phyloP scores from a whole-genome alignment of 1,284 basidiomycete genomes.

The Pseudozyma pruni region DNA sequence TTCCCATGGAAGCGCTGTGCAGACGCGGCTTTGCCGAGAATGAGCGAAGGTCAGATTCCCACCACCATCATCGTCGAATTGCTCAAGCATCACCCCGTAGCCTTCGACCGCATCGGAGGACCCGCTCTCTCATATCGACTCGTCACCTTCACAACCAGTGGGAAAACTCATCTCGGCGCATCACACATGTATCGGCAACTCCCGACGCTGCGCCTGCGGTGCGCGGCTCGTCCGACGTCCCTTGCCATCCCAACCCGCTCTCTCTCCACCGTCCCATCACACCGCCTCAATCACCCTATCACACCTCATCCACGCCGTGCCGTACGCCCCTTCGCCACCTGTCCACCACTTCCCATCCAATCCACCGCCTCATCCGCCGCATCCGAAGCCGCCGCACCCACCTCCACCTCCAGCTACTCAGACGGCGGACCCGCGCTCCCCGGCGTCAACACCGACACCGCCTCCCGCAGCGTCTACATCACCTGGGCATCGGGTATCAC shows the following conservation, averaged over 20 bases:
- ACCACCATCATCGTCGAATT: not conserved
- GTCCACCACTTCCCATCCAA: conserved; percentile 6
- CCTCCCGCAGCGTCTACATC: conserved; percentile 30
- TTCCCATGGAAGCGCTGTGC: too few species aligned
- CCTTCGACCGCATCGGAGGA: not conserved
- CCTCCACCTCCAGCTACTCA: conserved; percentile 17
- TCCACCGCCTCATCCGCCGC: not conserved
- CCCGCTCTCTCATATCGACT: too few species aligned
- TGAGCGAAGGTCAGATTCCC: too few species aligned
- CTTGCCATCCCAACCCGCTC: not conserved
- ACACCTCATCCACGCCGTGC: not conserved
- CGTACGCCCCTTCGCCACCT: conserved; percentile 9
- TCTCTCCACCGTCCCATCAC: conserved; percentile 9
- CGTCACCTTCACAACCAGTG: too few species aligned
- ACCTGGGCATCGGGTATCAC: conserved; percentile 51
- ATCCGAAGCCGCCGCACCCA: conserved; percentile 13
- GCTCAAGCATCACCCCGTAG: too few species aligned
- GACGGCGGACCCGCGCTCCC: conserved; percentile 28
- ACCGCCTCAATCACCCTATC: not conserved
- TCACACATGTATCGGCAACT: conserved; percentile 41
- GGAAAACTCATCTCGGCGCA: too few species aligned
- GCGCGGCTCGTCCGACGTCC: conserved; percentile 26
- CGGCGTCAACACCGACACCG: conserved; percentile 25
- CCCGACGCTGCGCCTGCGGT: conserved; percentile 8
- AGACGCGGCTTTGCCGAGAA: too few species aligned